These are phyloP conservation scores for Podospora pseudoanserina DNA, from an alignment of 495 filamentous ascomycete genomes.

Conservation along the genomic window DNA sequence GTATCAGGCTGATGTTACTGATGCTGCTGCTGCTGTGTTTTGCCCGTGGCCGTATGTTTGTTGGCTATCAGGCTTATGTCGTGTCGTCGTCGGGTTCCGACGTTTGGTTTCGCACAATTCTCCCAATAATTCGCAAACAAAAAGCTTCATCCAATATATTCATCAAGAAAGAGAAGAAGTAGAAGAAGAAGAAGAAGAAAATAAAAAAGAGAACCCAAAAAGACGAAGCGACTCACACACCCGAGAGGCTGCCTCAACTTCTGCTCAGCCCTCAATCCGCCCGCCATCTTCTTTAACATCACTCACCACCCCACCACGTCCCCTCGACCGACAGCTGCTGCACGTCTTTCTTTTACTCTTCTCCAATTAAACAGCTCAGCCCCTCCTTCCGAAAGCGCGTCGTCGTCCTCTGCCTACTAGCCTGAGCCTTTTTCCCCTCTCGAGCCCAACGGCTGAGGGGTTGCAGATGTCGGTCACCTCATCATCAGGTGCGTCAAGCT, in stretches of 20 bases:
- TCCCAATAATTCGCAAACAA: not conserved
- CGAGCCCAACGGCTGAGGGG: not conserved
- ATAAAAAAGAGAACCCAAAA: no score
- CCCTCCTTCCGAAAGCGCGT: not conserved
- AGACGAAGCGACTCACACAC: no score
- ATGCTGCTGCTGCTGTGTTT: not conserved
- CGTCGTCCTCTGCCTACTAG: not conserved
- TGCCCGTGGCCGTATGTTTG: not conserved
- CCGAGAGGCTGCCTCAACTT: no score
- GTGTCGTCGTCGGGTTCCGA: not conserved
- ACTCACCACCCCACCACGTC: not conserved
- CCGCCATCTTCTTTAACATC: no score
- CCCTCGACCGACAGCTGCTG: not conserved
- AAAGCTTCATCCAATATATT: not conserved
- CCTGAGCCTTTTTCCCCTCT: not conserved
- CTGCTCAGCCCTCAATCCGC: no score
- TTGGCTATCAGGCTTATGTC: not conserved
- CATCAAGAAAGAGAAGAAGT: no score
- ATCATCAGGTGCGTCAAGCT: not conserved
- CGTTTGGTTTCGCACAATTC: not conserved
- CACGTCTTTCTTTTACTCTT: no score
- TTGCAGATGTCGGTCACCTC: not conserved
- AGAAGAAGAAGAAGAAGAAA: no score
- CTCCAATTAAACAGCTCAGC: not conserved
- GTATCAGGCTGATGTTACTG: not conserved